Evolutionary conservation across 2,329 filamentous ascomycete genomes (phyloP), one percentile per base, ranked within the genome.

Genomic region (Epichloe coenophiala): DNA sequence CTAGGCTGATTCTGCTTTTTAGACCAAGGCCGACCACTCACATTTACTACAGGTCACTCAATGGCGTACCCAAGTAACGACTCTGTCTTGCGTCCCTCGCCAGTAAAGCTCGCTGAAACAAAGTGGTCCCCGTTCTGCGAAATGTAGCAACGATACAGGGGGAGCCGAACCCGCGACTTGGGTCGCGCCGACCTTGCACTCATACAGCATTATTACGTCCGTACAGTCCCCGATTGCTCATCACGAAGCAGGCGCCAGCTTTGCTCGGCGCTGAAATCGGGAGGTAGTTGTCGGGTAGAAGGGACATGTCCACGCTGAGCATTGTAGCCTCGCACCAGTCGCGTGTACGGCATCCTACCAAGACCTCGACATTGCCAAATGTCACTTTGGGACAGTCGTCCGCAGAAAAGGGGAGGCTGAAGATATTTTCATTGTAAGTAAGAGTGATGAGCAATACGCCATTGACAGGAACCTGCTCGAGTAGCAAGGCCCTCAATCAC

Each of bases 1-100:
- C 23, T 23, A 23, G 23, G 23, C 23, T 23, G 23, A 27, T 27
- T 27, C 23, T 27, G 17, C 8, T 8, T 8, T 27, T 7, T 27
- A 27, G 7, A 27, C 23, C 23, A 27, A 27, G 23, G 8, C 27
- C 27, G 27, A 27, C 7, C 27, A 8, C 27, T 27, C 8, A 27
- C 27, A 8, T 8, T 27, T 27, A 27, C 27, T 8, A 27, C 27
- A 27, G 19, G 39, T 19, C 21, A 47, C 17, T 39, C 37, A 19
- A 41, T 41, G 65, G 82, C 31, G n/a, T 45, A 45, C 1, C 36
- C 48, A 39, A 50, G 71, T 49, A 72, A 79, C 60, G 81, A 86
- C 36, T 69, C 70, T 38, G 64, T 84, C 27, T 50, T 40, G 21
- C 37, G 36, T 3, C 8, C 42, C 21, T 45, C 48, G 35, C 41